Evolutionary conservation across 164 flowering plant genomes (phyloP).

Genomic region (Paratinospora sagittata): DNA sequence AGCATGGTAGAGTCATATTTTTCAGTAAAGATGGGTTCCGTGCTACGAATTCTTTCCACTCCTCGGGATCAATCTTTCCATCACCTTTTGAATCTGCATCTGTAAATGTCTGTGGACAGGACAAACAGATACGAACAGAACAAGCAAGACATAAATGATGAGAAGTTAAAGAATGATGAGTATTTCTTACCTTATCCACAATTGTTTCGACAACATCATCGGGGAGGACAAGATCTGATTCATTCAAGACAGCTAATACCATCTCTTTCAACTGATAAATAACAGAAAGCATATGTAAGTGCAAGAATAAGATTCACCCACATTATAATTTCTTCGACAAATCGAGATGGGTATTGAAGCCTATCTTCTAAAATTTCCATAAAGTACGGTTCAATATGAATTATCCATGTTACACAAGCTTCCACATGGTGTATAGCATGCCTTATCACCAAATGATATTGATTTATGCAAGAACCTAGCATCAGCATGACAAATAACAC

Average conservation of each 20-base stretch:
- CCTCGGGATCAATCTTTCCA: no score
- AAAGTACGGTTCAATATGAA: no score
- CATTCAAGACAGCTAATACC: constrained; percentile 73
- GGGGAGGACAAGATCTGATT: constrained; percentile 62
- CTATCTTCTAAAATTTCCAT: no score
- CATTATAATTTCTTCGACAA: no score
- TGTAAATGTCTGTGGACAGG: constrained; percentile 20
- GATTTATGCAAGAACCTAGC: no score
- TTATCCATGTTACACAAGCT: no score
- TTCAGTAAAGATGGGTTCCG: constrained; percentile 50
- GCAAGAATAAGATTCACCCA: constrained; percentile 6
- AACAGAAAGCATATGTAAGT: neutral
- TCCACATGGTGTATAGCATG: no score
- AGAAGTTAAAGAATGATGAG: neutral
- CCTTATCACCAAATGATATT: no score
- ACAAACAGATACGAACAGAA: constrained; percentile 1
- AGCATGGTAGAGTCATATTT: constrained; percentile 72
- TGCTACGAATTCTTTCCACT: no score
- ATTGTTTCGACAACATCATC: constrained; percentile 63
- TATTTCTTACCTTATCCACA: constrained; percentile 38
- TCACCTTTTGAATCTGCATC: no score
- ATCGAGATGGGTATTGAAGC: no score
- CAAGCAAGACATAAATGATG: neutral
- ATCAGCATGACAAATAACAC: no score
- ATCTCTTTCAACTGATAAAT: constrained; percentile 50